Percentiles rank a stretch among this genome's conserved stretches.
phyloP scores from a whole-genome alignment of 768 basidiomycete species.

The Sutorius australiensis region DNA sequence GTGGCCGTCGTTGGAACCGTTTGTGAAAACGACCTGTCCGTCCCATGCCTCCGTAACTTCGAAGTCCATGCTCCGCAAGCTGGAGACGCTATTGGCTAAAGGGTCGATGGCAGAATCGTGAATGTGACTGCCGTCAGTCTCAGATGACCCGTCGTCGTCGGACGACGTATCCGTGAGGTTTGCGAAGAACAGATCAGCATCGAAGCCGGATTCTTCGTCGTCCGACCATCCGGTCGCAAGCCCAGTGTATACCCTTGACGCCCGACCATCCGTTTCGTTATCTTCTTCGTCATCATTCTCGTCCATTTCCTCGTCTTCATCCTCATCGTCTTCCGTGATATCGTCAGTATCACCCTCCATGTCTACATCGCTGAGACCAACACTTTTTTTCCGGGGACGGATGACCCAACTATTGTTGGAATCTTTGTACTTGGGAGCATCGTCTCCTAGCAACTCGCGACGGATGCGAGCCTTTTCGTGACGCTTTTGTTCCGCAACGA shows the following conservation, averaged over 20 bases:
- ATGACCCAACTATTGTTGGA: conserved; percentile 63
- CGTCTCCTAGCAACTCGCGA: conserved; percentile 58
- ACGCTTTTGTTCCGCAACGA: conserved; percentile 45
- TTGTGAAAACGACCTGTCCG: conserved; percentile 70
- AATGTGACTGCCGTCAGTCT: conserved; percentile 46
- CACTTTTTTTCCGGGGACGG: conserved; percentile 64
- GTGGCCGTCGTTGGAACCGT: conserved; percentile 47
- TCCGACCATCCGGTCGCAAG: conserved; percentile 77
- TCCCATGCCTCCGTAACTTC: conserved; percentile 73
- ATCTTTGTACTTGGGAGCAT: conserved; percentile 39
- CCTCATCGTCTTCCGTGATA: conserved; percentile 58
- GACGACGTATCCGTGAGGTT: conserved; percentile 60
- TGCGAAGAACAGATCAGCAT: conserved; percentile 81
- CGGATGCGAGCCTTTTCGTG: conserved; percentile 51
- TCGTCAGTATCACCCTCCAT: conserved; percentile 61
- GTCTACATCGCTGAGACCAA: conserved; percentile 57
- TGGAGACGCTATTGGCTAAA: conserved; percentile 28
- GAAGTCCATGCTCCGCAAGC: conserved; percentile 40
- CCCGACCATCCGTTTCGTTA: conserved; percentile 45
- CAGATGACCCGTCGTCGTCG: conserved; percentile 33
- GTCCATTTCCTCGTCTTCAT: conserved; percentile 38
- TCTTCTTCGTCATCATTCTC: conserved; percentile 44
- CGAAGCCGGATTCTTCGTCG: conserved; percentile 72
- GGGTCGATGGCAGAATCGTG: conserved; percentile 31
- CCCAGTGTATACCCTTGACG: conserved; percentile 49